Percentiles rank a stretch among this genome's conserved stretches.
These are phyloP conservation scores for Fusarium sp. DNA, from an alignment of 2,329 filamentous ascomycete genomes.

Conservation along the genomic window DNA sequence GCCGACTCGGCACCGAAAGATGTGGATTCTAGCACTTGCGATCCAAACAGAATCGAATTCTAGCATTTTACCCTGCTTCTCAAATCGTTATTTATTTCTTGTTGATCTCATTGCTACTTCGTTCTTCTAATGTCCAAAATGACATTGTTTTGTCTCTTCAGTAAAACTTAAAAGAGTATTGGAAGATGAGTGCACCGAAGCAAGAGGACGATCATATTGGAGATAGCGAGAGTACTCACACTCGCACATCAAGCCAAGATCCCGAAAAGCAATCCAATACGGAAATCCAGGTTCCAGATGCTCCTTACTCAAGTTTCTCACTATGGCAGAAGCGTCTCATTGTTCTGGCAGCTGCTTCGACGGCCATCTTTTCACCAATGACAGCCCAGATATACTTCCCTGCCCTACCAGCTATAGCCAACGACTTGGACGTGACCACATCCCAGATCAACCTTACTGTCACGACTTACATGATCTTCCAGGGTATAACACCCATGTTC, in stretches of 20 bases:
- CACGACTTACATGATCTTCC: constrained; percentile 68
- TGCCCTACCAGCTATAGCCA: constrained; percentile 58
- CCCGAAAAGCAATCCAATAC: constrained; percentile 11
- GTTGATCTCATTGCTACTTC: not conserved
- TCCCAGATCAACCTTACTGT: constrained; percentile 60
- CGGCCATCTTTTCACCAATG: constrained; percentile 57
- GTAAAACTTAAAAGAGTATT: not conserved
- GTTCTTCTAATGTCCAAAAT: not conserved
- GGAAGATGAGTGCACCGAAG: constrained; percentile 8
- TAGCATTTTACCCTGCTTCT: not conserved
- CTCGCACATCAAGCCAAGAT: constrained; percentile 3
- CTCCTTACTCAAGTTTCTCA: constrained; percentile 52
- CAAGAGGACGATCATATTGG: not conserved
- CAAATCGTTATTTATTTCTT: constrained; percentile 15
- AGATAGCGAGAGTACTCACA: constrained; percentile 1
- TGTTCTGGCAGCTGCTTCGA: constrained; percentile 50
- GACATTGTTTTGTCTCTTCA: not conserved
- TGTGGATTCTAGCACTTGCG: constrained; percentile 13
- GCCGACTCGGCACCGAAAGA: constrained; percentile 33
- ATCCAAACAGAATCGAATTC: constrained; percentile 5
- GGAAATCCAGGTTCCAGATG: not conserved
- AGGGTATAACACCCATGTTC: constrained; percentile 67
- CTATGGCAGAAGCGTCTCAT: constrained; percentile 53
- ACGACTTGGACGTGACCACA: constrained; percentile 55
- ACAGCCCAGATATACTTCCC: constrained; percentile 65